Percentiles rank a stretch among this genome's conserved stretches.
phyloP scores from a whole-genome alignment of 768 basidiomycete genomes.

The Chalciporus pseudorubinellus region DNA sequence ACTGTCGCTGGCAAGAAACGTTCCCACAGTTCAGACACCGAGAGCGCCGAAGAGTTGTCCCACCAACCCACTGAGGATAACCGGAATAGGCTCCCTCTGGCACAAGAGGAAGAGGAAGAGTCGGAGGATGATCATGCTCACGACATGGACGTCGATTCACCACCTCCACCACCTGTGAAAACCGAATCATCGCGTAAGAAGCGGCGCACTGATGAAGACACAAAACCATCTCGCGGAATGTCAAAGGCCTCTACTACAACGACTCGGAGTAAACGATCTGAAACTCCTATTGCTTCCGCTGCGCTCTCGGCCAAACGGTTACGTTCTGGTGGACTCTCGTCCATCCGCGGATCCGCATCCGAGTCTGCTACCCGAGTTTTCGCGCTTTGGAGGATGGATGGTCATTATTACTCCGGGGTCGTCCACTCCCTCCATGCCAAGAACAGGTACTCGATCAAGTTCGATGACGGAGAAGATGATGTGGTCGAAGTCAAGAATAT shows the following conservation, averaged over 20 bases:
- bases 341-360: conserved; percentile 13
- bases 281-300: conserved; percentile 25
- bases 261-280: conserved; percentile 26
- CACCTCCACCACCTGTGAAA: conserved; percentile 27
- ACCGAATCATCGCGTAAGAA: conserved; percentile 38
- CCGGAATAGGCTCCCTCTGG: conserved; percentile 13
- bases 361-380: conserved; percentile 57
- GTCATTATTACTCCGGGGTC: conserved; percentile 59
- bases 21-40: conserved; percentile 24
- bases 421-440: conserved; percentile 38
- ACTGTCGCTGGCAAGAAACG: conserved; percentile 21
- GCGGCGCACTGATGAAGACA: conserved; percentile 37
- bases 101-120: conserved; percentile 36
- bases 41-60: conserved; percentile 18
- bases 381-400: conserved; percentile 62
- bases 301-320: conserved; percentile 39
- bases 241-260: conserved; percentile 25
- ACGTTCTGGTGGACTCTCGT: conserved; percentile 38
- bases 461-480: conserved; percentile 60
- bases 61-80: conserved; percentile 29
- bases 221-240: conserved; percentile 21
- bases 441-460: conserved; percentile 49
- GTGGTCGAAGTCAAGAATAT: conserved; percentile 50
- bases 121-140: conserved; percentile 42
- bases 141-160: conserved; percentile 34